Base-by-base conservation (phyloP, 176 grass and related monocot species). In the Otatea glauca region DNA sequence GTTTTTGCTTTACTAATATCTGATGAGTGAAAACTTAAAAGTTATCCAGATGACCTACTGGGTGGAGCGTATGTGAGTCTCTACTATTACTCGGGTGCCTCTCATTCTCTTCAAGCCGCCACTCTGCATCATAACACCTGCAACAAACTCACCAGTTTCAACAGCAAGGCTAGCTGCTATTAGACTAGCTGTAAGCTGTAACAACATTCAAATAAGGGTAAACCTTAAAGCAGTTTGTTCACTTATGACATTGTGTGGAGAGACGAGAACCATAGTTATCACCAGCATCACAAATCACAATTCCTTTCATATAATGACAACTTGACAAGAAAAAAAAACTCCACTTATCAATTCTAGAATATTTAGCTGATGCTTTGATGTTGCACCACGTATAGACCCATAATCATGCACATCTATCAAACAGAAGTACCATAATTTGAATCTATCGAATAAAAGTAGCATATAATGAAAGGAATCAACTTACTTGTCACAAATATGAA, bases 401-500 rank as follows among this genome's bases (percentile, higher is more conserved):
- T 48, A 34, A 62, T 64, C 65, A 72, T 64, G 80, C 44, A 54
- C 75, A 88, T 84, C 20, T 65, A 79, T 78, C 48, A 38, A 41
- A 80, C 51, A 64, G 49, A 82, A 58, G 20, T 73, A 72, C 37
- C 47, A 16, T 64, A 69, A 35, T 68, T 27, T 54, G 23, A 48
- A 43, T 81, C 53, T 41, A 86, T 74, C 75, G 84, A 34, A 84
- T 34, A 8, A 65, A 72, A 55, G 25, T 66, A 83, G 27, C 66
- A 29, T 16, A 27, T 27, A 29, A 69, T 50, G 34, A 42, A 89
- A 59, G 8, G 65, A 80, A 83, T 55, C 1, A 71, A 86, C 73
- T 68, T 93, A 98, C 93, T 76, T 85, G 49, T 92, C 88, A 84
- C 95, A 97, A 48, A 97, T 93, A 73, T 89, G 80, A 79, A 94